Conservation (phyloP, 768 basidiomycete species). For the Terana coerulea region DNA sequence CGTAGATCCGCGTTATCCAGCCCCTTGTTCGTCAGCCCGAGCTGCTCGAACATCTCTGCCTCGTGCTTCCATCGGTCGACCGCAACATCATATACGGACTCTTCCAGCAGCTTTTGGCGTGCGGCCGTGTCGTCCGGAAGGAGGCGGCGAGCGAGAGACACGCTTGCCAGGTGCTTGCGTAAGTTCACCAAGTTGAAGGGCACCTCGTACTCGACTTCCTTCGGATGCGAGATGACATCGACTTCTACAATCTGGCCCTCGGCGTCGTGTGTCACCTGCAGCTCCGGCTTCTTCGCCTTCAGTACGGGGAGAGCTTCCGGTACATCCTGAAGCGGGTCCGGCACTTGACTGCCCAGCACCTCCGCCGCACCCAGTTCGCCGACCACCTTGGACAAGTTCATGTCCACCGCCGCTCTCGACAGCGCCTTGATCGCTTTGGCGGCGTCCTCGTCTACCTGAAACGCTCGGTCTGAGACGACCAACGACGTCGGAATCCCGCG, state of each 20-base stretch:
- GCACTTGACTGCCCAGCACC: constrained; percentile 33
- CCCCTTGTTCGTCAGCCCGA: constrained; percentile 48
- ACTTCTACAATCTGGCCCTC: constrained; percentile 21
- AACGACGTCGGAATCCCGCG: constrained; percentile 46
- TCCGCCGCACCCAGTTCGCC: constrained; percentile 55
- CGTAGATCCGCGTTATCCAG: constrained; percentile 52
- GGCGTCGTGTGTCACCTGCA: constrained; percentile 13
- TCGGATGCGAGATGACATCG: constrained; percentile 18
- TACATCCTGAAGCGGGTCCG: constrained; percentile 46
- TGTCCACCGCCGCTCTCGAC: constrained; percentile 56
- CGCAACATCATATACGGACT: constrained; percentile 83
- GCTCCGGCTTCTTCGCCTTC: constrained; percentile 30
- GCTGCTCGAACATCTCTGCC: constrained; percentile 49
- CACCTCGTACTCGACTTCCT: constrained; percentile 36
- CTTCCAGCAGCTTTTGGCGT: constrained; percentile 80
- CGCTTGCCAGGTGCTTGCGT: constrained; percentile 61
- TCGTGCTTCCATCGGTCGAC: constrained; percentile 66
- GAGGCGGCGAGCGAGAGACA: constrained; percentile 59
- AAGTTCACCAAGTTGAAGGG: constrained; percentile 77
- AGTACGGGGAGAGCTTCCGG: constrained; percentile 64
- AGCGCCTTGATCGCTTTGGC: constrained; percentile 50
- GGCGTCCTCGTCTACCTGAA: constrained; percentile 54
- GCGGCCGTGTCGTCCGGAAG: constrained; percentile 63
- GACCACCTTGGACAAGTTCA: constrained; percentile 47
- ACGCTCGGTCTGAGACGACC: constrained; percentile 55